These are phyloP conservation scores for Fraxinus dipetala DNA, from an alignment of 305 asterid genomes.

Conservation along the genomic window DNA sequence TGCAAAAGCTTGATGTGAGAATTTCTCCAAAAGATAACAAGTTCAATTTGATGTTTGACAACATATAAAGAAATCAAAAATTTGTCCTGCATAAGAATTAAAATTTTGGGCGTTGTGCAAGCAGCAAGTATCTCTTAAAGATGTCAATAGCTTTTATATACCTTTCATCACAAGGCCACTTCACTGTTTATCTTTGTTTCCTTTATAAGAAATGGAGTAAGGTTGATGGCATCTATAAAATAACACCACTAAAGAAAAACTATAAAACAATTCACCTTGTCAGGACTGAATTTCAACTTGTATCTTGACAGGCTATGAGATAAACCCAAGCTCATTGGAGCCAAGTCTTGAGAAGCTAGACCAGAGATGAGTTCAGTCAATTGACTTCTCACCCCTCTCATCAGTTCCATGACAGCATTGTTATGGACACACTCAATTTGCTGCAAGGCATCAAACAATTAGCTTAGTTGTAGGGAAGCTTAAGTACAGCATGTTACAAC, in stretches of 20 bases:
- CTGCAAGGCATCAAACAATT: constrained; percentile 22
- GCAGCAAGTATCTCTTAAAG: background rate
- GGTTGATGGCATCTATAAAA: background rate
- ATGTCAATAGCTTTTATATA: background rate
- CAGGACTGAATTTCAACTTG: constrained; percentile 88
- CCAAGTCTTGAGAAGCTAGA: constrained; percentile 78
- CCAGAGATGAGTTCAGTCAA: constrained; percentile 78
- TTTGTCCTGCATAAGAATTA: background rate
- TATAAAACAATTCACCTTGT: constrained; percentile 47
- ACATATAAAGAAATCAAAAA: background rate
- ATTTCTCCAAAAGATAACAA: background rate
- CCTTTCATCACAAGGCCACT: background rate
- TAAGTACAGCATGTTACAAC: background rate
- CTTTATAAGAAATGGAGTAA: background rate
- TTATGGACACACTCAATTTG: constrained; percentile 85
- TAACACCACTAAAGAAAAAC: background rate
- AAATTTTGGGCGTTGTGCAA: background rate
- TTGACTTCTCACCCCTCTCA: constrained; percentile 95
- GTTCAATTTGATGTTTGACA: background rate
- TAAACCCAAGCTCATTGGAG: constrained; percentile 91
- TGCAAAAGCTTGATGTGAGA: background rate
- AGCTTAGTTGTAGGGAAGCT: background rate
- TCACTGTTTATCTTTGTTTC: background rate
- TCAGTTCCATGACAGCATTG: constrained; percentile 83
- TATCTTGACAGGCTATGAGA: constrained; percentile 85